Evolutionary conservation across 1,284 basidiomycete genomes (phyloP).

Genomic region (Serendipita sp.): DNA sequence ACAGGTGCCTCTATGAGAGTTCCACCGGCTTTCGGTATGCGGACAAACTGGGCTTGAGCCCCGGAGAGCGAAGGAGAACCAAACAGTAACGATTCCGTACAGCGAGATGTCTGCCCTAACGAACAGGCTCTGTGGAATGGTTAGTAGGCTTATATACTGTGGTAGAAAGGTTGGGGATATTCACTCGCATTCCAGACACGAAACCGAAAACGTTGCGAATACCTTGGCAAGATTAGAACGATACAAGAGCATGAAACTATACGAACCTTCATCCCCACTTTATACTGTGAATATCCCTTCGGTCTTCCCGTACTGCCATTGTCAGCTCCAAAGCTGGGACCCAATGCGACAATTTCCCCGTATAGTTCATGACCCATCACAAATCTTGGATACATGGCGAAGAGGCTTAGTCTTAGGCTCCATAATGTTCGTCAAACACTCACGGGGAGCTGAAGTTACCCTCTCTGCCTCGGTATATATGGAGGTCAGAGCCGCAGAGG

Average conservation of each 20-base stretch:
- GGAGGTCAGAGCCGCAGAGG: slow-evolving; percentile 73
- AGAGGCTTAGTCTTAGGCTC: slow-evolving; percentile 13
- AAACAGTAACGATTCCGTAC: slow-evolving; percentile 51
- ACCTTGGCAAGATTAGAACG: background rate
- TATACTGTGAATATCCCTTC: slow-evolving; percentile 48
- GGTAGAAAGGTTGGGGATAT: slow-evolving; percentile 14
- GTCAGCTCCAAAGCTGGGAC: slow-evolving; percentile 36
- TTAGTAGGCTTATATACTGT: background rate
- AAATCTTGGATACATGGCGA: slow-evolving; percentile 27
- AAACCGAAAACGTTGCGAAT: background rate
- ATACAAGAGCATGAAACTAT: background rate
- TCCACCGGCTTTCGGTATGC: slow-evolving; percentile 66
- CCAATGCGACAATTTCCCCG: slow-evolving; percentile 62
- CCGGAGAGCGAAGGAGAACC: slow-evolving; percentile 63
- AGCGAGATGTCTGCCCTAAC: slow-evolving; percentile 63
- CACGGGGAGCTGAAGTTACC: slow-evolving; percentile 23
- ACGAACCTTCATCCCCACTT: slow-evolving; percentile 64
- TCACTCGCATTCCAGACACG: background rate
- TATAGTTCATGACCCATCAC: slow-evolving; percentile 74
- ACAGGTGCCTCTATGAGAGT: slow-evolving; percentile 50
- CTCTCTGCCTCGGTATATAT: slow-evolving; percentile 55
- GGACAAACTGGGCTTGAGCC: slow-evolving; percentile 77
- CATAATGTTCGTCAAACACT: slow-evolving; percentile 8
- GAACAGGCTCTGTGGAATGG: slow-evolving; percentile 46
- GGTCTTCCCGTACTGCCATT: slow-evolving; percentile 28